Evolutionary conservation across 164 flowering plant genomes (phyloP).

Genomic region (Brasenia schreberi): DNA sequence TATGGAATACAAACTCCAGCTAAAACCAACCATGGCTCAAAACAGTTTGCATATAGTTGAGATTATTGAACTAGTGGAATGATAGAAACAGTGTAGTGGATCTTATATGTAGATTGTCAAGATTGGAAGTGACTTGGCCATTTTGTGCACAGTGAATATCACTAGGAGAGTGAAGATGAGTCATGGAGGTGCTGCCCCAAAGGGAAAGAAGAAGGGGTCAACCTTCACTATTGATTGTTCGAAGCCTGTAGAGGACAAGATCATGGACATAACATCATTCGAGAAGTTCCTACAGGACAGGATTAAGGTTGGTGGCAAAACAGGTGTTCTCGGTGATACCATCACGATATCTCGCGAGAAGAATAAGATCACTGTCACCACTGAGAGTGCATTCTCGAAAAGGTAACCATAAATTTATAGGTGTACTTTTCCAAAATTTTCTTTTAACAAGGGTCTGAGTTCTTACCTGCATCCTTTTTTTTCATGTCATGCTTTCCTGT

Average conservation of each 20-base stretch:
- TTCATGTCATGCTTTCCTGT: too few relatives aligned
- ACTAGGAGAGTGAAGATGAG: slow-evolving; percentile 23
- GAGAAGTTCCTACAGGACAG: slow-evolving; percentile 70
- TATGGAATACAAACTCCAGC: too few relatives aligned
- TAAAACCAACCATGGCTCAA: too few relatives aligned
- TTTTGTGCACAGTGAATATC: too few relatives aligned
- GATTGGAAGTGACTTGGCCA: too few relatives aligned
- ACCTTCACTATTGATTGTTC: slow-evolving; percentile 54
- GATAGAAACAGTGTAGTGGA: too few relatives aligned
- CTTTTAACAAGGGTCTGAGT: too few relatives aligned
- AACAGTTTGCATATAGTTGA: too few relatives aligned
- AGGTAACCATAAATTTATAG: slow-evolving; percentile 15
- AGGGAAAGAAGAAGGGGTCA: slow-evolving; percentile 54
- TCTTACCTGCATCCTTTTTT: too few relatives aligned
- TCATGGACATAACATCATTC: slow-evolving; percentile 51
- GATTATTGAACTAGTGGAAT: too few relatives aligned
- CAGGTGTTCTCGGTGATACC: slow-evolving; percentile 57
- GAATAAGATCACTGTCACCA: slow-evolving; percentile 45
- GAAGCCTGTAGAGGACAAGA: slow-evolving; percentile 64
- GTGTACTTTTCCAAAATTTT: too few relatives aligned
- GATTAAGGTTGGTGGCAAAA: slow-evolving; percentile 58
- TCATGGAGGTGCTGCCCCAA: slow-evolving; percentile 23
- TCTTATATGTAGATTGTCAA: too few relatives aligned
- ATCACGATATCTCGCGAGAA: slow-evolving; percentile 48
- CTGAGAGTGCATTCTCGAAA: slow-evolving; percentile 44